Evolutionary conservation across 305 asterid species (phyloP).

Genomic region (Solanum aculeatissimum): DNA sequence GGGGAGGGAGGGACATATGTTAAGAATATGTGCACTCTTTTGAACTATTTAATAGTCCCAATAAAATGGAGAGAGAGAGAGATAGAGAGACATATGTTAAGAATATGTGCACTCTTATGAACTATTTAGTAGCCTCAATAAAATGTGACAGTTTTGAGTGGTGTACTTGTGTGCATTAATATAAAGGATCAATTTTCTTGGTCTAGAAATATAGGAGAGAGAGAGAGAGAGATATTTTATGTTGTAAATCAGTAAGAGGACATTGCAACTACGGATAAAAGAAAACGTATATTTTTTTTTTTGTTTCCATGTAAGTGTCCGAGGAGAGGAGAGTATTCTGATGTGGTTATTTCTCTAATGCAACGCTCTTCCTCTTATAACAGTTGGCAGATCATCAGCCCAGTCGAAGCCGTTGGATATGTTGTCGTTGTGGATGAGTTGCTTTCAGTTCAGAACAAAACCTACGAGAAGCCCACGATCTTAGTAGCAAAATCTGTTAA

Average conservation of each 20-base stretch:
- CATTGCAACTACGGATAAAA: not conserved
- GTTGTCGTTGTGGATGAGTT: conserved; percentile 88
- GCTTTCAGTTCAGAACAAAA: conserved; percentile 79
- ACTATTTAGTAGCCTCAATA: not conserved
- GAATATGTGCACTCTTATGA: not conserved
- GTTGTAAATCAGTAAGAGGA: not conserved
- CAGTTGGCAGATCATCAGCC: conserved; percentile 99
- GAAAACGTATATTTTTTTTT: not conserved
- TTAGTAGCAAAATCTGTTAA: conserved; percentile 88
- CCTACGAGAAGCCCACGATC: conserved; percentile 75
- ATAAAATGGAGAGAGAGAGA: not conserved
- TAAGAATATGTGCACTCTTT: not conserved
- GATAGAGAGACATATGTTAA: not conserved
- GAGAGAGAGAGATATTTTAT: not conserved
- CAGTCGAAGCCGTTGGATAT: conserved; percentile 91
- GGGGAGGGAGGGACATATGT: not conserved
- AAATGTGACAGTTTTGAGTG: not conserved
- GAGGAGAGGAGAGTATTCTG: not conserved
- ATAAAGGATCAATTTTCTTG: not conserved
- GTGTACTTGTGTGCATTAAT: not conserved
- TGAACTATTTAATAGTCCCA: not conserved
- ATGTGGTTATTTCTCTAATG: conserved; percentile 1
- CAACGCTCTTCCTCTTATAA: conserved; percentile 7
- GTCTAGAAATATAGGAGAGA: not conserved
- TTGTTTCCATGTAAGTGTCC: not conserved